These are phyloP conservation scores for Eremothecium gossypii DNA, from an alignment of 1,139 yeast genomes.

Conservation along the genomic window DNA sequence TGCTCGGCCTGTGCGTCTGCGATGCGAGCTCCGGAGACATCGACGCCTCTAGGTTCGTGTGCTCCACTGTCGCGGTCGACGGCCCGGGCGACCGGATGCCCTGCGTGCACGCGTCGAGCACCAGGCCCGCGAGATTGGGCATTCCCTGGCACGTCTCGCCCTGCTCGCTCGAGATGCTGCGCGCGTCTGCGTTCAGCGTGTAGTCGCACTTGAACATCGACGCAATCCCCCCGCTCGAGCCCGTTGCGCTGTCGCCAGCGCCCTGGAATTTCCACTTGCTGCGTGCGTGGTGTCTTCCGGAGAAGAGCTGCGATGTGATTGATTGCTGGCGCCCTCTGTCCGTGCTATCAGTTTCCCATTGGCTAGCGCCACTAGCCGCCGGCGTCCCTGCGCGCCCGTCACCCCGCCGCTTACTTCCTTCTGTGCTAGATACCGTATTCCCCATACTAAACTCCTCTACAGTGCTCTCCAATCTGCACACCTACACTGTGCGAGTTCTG, in stretches of 20 bases:
- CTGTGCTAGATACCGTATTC: not conserved
- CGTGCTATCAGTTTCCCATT: not conserved
- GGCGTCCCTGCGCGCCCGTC: too few relatives aligned
- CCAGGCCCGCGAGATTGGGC: constrained; percentile 1
- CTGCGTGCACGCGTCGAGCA: constrained; percentile 6
- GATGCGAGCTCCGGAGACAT: constrained; percentile 8
- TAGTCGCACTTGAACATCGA: constrained; percentile 16
- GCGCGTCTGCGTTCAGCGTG: constrained; percentile 13
- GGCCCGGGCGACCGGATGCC: constrained; percentile 18
- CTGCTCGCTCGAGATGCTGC: constrained; percentile 11
- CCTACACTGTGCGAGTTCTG: too few relatives aligned
- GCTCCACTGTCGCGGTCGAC: constrained; percentile 21
- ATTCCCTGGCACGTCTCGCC: constrained; percentile 6
- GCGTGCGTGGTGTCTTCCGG: constrained; percentile 14
- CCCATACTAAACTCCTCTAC: not conserved
- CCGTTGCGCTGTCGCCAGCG: not conserved
- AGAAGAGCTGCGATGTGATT: constrained; percentile 19
- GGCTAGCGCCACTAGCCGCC: not conserved
- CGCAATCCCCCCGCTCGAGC: not conserved
- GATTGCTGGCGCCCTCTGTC: constrained; percentile 14
- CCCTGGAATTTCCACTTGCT: constrained; percentile 2
- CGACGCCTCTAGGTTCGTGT: constrained; percentile 14
- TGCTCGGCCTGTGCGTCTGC: constrained; percentile 14
- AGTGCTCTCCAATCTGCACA: too few relatives aligned
- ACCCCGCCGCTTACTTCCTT: not conserved